These are phyloP conservation scores for Hypericum perforatum DNA, from an alignment of 345 rosid species.

Conservation along the genomic window DNA sequence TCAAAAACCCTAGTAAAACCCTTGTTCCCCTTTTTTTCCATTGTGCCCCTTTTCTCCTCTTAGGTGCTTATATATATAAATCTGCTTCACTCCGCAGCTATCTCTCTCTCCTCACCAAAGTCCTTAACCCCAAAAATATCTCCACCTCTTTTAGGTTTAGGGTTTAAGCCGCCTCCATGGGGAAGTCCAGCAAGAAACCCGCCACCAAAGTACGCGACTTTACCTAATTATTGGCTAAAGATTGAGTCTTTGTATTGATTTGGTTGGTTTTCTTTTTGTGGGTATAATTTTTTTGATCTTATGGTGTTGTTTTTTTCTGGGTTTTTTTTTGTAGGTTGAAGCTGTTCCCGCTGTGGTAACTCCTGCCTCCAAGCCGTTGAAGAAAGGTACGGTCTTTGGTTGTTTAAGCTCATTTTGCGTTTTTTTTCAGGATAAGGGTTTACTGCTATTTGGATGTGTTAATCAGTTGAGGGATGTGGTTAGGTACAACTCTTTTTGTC, in stretches of 20 bases:
- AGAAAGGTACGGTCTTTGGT: conserved; percentile 32
- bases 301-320: background rate
- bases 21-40: background rate
- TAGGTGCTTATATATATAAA: background rate
- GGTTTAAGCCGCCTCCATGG: conserved; percentile 23
- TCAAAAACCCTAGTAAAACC: conserved; percentile 3
- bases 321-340: conserved; percentile 11
- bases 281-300: background rate
- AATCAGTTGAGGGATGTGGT: background rate
- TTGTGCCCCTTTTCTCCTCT: background rate
- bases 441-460: background rate
- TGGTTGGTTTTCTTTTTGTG: background rate
- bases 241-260: background rate
- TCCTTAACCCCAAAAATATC: background rate
- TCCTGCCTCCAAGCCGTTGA: conserved; percentile 28
- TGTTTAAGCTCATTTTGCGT: background rate
- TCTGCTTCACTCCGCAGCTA: background rate
- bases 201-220: conserved; percentile 19
- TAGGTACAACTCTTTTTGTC: background rate
- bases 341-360: conserved; percentile 28
- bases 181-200: conserved; percentile 47
- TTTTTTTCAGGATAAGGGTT: background rate
- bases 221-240: no score
- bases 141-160: background rate
- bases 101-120: background rate